A percentile compares a stretch with the other conserved stretches of the same genome.
Evolutionary conservation across 192 early-diverging fungal genomes (phyloP).

Genomic region (Podila epicladia): DNA sequence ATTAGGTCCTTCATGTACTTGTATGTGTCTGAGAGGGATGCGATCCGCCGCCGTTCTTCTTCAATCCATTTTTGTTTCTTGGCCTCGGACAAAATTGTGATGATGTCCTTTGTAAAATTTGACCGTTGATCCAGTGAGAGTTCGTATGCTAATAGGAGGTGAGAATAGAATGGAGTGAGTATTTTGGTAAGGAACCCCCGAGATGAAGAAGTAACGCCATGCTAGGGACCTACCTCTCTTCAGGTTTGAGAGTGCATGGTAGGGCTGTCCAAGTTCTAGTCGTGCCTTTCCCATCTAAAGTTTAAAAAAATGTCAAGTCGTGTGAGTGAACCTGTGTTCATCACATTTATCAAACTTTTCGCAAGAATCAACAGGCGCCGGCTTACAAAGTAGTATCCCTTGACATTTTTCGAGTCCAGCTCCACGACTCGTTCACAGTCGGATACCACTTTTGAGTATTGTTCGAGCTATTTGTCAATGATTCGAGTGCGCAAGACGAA

Average conservation of each 20-base stretch:
- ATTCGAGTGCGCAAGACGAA: background rate
- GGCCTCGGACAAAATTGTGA: slow-evolving; percentile 65
- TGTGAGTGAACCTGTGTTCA: background rate
- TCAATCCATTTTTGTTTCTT: slow-evolving; percentile 78
- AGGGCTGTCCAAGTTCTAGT: slow-evolving; percentile 59
- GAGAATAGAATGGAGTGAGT: background rate
- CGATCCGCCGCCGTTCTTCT: slow-evolving; percentile 60
- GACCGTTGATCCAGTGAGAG: slow-evolving; percentile 66
- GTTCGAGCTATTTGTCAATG: slow-evolving; percentile 52
- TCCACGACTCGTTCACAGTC: slow-evolving; percentile 77
- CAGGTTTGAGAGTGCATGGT: slow-evolving; percentile 52
- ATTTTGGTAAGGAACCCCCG: background rate
- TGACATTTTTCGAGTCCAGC: slow-evolving; percentile 70
- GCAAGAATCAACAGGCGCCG: background rate
- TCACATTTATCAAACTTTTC: background rate
- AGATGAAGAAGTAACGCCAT: background rate
- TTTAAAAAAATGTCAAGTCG: background rate
- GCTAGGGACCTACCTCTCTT: slow-evolving; percentile 47
- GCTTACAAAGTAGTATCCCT: slow-evolving; percentile 75
- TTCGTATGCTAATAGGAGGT: slow-evolving; percentile 62
- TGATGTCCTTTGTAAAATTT: slow-evolving; percentile 71
- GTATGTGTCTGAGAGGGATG: slow-evolving; percentile 67
- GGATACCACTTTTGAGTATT: slow-evolving; percentile 61
- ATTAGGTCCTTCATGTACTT: slow-evolving; percentile 72
- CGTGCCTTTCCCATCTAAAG: slow-evolving; percentile 42